These are phyloP conservation scores for Trichoderma guizhouense DNA, from an alignment of 2,329 filamentous ascomycete genomes.

Conservation along the genomic window DNA sequence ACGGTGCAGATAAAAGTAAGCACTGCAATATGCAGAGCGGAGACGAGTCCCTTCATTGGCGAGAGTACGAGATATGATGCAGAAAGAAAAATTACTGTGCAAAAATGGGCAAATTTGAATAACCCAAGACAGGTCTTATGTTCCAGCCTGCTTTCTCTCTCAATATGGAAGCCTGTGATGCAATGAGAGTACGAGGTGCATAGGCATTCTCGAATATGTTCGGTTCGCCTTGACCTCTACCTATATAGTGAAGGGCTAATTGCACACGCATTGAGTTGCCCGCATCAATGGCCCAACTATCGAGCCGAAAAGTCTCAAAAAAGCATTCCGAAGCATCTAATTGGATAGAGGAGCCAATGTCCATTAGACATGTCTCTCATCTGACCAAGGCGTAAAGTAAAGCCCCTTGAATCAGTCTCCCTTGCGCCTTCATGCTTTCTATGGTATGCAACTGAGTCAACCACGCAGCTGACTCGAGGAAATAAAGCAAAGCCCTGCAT, in stretches of 20 bases:
- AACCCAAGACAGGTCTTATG: neutral
- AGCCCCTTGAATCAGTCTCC: neutral
- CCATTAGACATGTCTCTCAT: neutral
- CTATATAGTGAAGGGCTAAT: neutral
- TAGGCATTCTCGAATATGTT: neutral
- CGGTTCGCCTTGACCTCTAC: neutral
- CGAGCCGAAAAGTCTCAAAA: neutral
- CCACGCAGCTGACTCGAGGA: neutral
- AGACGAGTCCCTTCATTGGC: slow-evolving; percentile 2
- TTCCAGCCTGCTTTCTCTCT: neutral
- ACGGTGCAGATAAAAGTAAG: neutral
- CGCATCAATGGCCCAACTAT: neutral
- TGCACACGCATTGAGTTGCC: neutral
- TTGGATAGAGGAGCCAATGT: neutral
- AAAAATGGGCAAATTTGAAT: neutral
- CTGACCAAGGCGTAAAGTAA: neutral
- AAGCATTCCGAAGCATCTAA: neutral
- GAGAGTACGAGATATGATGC: neutral
- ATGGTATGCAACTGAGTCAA: neutral
- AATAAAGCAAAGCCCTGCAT: neutral
- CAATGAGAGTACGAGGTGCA: neutral
- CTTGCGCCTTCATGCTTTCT: neutral
- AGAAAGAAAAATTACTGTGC: neutral
- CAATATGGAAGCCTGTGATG: neutral
- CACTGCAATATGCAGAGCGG: neutral